Evolutionary conservation across 768 basidiomycete species (phyloP).

Genomic region (Neoboletus brunneissimus): DNA sequence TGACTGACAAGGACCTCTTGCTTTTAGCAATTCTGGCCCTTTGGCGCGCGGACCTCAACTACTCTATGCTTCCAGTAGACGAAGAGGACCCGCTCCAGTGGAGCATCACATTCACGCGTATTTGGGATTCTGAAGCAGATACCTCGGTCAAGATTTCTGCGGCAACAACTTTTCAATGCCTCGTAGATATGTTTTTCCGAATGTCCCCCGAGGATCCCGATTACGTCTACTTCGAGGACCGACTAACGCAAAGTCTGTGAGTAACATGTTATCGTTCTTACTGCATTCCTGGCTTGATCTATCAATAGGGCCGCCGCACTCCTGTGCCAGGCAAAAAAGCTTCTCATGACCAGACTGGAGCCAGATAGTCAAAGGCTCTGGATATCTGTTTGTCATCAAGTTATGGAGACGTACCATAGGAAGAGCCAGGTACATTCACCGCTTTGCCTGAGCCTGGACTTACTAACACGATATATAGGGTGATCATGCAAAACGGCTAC

Average conservation of each 20-base stretch:
- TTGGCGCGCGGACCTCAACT: slow-evolving; percentile 57
- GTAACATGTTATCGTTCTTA: slow-evolving; percentile 17
- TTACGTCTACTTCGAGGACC: slow-evolving; percentile 37
- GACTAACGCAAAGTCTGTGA: slow-evolving; percentile 50
- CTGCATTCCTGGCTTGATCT: background rate
- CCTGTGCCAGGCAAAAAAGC: slow-evolving; percentile 52
- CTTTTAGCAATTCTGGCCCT: slow-evolving; percentile 66
- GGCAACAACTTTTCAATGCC: slow-evolving; percentile 47
- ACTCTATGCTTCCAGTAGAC: slow-evolving; percentile 49
- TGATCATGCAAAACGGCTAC: slow-evolving; percentile 48
- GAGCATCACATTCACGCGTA: slow-evolving; percentile 44
- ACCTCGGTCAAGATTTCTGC: slow-evolving; percentile 62
- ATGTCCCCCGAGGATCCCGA: slow-evolving; percentile 40
- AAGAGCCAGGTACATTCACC: slow-evolving; percentile 43
- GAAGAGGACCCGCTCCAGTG: slow-evolving; percentile 44
- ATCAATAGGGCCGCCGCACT: slow-evolving; percentile 21
- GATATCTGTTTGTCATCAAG: slow-evolving; percentile 59
- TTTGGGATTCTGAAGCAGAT: slow-evolving; percentile 66
- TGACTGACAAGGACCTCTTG: slow-evolving; percentile 68
- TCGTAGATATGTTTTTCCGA: slow-evolving; percentile 44
- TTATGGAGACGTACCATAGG: slow-evolving; percentile 54
- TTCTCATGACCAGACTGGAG: slow-evolving; percentile 59
- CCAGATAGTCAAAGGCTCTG: slow-evolving; percentile 64
- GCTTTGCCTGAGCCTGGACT: background rate
- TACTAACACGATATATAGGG: slow-evolving; percentile 29